Percentiles rank a stretch among this genome's conserved stretches.
phyloP scores from a whole-genome alignment of 1,139 yeast species.

The Zygotorulaspora mrakii region DNA sequence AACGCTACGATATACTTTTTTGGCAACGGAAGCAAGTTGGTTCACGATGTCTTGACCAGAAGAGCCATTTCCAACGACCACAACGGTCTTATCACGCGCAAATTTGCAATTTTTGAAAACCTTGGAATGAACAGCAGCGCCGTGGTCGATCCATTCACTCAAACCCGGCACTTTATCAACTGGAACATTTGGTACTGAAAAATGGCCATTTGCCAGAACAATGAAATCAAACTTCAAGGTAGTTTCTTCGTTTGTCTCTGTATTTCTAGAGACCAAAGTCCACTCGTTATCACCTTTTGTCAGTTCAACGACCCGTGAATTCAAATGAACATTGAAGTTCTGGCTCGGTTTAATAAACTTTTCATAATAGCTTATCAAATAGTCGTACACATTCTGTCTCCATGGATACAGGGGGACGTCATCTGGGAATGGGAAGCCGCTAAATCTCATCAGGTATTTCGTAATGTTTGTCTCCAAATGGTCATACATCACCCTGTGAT shows the following conservation, averaged over 20 bases:
- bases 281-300: slow-evolving; percentile 20
- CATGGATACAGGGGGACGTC: slow-evolving; percentile 25
- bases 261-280: slow-evolving; percentile 16
- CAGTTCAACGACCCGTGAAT: slow-evolving; percentile 20
- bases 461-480: slow-evolving; percentile 32
- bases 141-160: slow-evolving; percentile 47
- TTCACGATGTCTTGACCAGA: slow-evolving; percentile 58
- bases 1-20: slow-evolving; percentile 46
- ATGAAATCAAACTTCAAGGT: slow-evolving; percentile 47
- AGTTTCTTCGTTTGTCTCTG: slow-evolving; percentile 6
- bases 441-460: slow-evolving; percentile 32
- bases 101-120: slow-evolving; percentile 51
- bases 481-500: slow-evolving; percentile 32
- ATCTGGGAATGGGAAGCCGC: slow-evolving; percentile 29
- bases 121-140: slow-evolving; percentile 55
- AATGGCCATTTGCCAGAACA: slow-evolving; percentile 54
- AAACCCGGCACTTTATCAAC: slow-evolving; percentile 41
- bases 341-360: slow-evolving; percentile 18
- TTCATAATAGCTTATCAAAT: slow-evolving; percentile 25
- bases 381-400: slow-evolving; percentile 27
- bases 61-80: slow-evolving; percentile 61
- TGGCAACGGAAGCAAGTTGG: slow-evolving; percentile 45
- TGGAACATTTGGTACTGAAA: slow-evolving; percentile 50
- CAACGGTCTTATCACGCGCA: slow-evolving; percentile 42
- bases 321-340: slow-evolving; percentile 18